A percentile compares a stretch with the other conserved stretches of the same genome.
These are phyloP conservation scores for Hanseniaspora osmophila DNA, from an alignment of 805 yeast genomes.

Conservation along the genomic window DNA sequence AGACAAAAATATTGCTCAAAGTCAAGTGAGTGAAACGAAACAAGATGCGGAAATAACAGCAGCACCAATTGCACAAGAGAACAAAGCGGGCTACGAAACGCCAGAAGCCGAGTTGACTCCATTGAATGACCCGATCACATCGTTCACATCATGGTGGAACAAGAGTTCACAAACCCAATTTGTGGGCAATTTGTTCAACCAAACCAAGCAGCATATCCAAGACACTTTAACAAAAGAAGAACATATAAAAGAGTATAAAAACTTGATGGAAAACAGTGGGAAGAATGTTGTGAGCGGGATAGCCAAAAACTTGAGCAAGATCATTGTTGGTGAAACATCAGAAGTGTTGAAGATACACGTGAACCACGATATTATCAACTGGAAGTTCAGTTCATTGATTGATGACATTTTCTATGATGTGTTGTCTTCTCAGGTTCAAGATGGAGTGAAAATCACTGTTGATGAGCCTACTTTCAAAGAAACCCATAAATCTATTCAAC, in stretches of 20 bases:
- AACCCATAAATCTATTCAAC: not conserved
- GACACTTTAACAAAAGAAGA: slow-evolving; percentile 27
- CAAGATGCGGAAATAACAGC: slow-evolving; percentile 11
- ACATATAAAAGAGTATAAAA: slow-evolving; percentile 7
- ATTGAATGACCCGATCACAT: slow-evolving; percentile 44
- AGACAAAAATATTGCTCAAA: too few species aligned
- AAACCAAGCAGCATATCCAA: slow-evolving; percentile 33
- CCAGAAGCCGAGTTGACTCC: slow-evolving; percentile 12
- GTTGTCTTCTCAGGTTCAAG: slow-evolving; percentile 59
- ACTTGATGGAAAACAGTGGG: slow-evolving; percentile 11
- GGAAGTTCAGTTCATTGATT: slow-evolving; percentile 34
- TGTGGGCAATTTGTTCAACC: slow-evolving; percentile 41
- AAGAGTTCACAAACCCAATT: slow-evolving; percentile 47
- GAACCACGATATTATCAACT: slow-evolving; percentile 52
- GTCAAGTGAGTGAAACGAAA: too few species aligned
- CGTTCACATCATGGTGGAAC: slow-evolving; percentile 65
- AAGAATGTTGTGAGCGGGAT: slow-evolving; percentile 19
- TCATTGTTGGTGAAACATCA: slow-evolving; percentile 24
- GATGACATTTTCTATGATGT: slow-evolving; percentile 45
- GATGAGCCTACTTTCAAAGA: slow-evolving; percentile 28
- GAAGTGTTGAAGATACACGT: slow-evolving; percentile 50
- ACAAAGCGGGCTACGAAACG: slow-evolving; percentile 8
- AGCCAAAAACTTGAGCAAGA: slow-evolving; percentile 20
- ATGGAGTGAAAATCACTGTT: slow-evolving; percentile 51
- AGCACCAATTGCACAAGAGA: slow-evolving; percentile 9